phyloP scores from a whole-genome alignment of 2,329 filamentous ascomycete genomes.

The Fusarium lyarnte region DNA sequence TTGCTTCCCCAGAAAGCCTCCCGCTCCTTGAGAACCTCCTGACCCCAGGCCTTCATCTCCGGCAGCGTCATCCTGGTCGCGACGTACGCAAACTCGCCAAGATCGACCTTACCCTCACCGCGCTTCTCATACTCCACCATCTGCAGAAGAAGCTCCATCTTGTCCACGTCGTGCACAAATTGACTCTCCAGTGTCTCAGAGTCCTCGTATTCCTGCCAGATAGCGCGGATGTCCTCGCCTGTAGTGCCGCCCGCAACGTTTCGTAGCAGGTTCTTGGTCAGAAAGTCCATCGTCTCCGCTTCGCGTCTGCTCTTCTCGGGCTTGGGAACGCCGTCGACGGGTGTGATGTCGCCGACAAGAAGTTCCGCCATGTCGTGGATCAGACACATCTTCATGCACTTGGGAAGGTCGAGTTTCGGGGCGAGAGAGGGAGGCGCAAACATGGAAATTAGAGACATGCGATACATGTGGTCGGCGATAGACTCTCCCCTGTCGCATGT shows the following conservation, averaged over 20 bases:
- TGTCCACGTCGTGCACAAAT: conserved; percentile 97
- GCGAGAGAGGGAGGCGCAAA: conserved; percentile 81
- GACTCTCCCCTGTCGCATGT: conserved; percentile 75
- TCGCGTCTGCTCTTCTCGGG: conserved; percentile 90
- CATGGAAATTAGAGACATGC: conserved; percentile 97
- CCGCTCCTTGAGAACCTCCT: conserved; percentile 79
- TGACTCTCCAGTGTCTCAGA: conserved; percentile 82
- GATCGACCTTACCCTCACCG: conserved; percentile 71
- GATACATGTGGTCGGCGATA: conserved; percentile 99
- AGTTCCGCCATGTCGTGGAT: conserved; percentile 98
- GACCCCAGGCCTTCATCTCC: conserved; percentile 84
- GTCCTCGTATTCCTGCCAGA: conserved; percentile 98
- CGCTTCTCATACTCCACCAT: conserved; percentile 95
- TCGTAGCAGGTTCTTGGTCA: conserved; percentile 77
- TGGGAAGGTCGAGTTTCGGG: conserved; percentile 76
- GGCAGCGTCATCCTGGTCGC: conserved; percentile 75
- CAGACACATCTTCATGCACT: conserved; percentile 94
- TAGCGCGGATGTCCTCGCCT: conserved; percentile 75
- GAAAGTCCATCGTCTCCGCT: conserved; percentile 89
- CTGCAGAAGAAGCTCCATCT: conserved; percentile 93
- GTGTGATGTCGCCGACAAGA: conserved; percentile 95
- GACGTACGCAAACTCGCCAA: conserved; percentile 89
- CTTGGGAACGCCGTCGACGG: conserved; percentile 86
- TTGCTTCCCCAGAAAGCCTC: conserved; percentile 74
- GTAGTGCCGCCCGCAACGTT: conserved; percentile 75